Conservation (phyloP, 2,329 filamentous ascomycete species). For the Xylaria sp. region DNA sequence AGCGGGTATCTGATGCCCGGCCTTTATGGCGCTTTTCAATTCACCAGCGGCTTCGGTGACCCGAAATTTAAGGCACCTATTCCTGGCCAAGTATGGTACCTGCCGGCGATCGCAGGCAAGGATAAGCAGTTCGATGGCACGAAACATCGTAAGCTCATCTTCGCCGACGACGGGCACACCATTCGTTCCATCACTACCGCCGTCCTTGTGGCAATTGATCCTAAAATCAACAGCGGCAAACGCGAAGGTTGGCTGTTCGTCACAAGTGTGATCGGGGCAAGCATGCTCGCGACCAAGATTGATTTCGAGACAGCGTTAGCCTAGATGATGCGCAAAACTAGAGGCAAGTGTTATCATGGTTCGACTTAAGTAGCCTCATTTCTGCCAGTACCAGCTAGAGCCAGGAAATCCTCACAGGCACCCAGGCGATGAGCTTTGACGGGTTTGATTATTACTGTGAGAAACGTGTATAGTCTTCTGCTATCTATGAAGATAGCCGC, state of each 20-base stretch:
- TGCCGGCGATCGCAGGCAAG: slow-evolving; percentile 26
- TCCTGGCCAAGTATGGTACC: slow-evolving; percentile 53
- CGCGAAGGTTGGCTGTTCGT: slow-evolving; percentile 63
- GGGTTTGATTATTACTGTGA: neutral
- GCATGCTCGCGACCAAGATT: slow-evolving; percentile 57
- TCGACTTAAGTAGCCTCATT: neutral
- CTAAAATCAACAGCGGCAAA: slow-evolving; percentile 48
- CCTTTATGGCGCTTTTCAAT: slow-evolving; percentile 47
- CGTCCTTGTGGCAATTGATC: slow-evolving; percentile 59
- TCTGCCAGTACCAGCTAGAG: neutral
- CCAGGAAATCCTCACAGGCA: neutral
- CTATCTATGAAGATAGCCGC: neutral
- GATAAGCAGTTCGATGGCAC: slow-evolving; percentile 43
- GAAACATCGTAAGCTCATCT: slow-evolving; percentile 50
- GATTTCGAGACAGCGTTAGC: slow-evolving; percentile 45
- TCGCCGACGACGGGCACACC: slow-evolving; percentile 60
- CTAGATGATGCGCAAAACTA: neutral
- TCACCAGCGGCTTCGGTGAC: slow-evolving; percentile 42
- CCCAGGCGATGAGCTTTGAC: too few species aligned
- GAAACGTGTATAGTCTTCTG: neutral
- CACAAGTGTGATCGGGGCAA: slow-evolving; percentile 58
- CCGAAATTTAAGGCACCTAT: slow-evolving; percentile 47
- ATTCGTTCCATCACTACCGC: slow-evolving; percentile 58
- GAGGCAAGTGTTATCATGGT: too few species aligned
- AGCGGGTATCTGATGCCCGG: slow-evolving; percentile 61